Evolutionary conservation across 2,329 filamentous ascomycete genomes (phyloP).

Genomic region (Myriosclerotinia duriaeana): DNA sequence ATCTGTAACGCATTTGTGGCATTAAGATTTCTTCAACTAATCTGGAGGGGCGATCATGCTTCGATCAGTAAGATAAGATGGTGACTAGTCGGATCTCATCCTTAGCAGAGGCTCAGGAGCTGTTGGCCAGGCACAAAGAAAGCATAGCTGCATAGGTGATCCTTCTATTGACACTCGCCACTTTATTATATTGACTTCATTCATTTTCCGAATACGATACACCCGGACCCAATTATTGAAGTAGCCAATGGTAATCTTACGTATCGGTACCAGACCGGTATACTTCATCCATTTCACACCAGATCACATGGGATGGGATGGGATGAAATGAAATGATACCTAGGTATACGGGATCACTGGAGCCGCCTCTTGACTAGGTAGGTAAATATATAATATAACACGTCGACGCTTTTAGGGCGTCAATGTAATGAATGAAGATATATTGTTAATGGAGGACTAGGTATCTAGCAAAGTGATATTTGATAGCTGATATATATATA

Average conservation of each 20-base stretch:
- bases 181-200: neutral
- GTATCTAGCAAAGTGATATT: neutral
- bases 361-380: neutral
- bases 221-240: neutral
- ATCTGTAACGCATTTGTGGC: neutral
- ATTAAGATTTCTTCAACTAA: neutral
- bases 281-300: neutral
- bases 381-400: neutral
- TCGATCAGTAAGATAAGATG: neutral
- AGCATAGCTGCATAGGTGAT: too few relatives aligned
- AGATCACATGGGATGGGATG: neutral
- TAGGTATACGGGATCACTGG: neutral
- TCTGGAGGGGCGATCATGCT: neutral
- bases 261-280: neutral
- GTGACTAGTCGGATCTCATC: neutral
- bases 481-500: too few relatives aligned
- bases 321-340: neutral
- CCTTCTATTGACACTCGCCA: neutral
- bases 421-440: neutral
- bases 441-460: too few relatives aligned
- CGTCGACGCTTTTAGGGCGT: neutral
- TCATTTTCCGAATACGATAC: constrained; percentile 16
- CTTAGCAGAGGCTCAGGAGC: neutral
- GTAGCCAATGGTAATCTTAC: neutral
- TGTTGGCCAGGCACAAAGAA: too few relatives aligned